Evolutionary conservation across 345 rosid species (phyloP), one percentile per base, ranked within the genome.

Genomic region (Salix udensis): DNA sequence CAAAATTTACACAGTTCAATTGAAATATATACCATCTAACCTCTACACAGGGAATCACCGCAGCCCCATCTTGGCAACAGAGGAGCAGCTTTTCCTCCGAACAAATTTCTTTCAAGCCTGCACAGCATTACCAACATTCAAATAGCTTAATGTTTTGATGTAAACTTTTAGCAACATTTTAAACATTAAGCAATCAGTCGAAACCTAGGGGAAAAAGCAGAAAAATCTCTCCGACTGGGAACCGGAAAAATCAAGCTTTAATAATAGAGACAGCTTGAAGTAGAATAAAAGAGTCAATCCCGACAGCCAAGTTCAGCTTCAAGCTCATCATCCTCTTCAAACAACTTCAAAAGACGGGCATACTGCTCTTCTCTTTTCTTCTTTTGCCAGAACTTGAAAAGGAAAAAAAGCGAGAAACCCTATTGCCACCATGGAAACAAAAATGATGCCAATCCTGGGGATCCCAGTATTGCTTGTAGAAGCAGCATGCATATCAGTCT

Each of bases 321-420:
- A 3, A 96, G 93, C 84, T 96, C 99, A 77, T 91, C 97, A 77
- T 94, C 99, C 85, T 96, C 99, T 87, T 96, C 99, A 69, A 96
- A 96, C 84, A 96, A 85, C 85, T 94, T 96, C 78, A 94, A 80
- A 28, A 96, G 94, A 26, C 95, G 90, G 44, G 99, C 99, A 78
- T 92, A 92, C 81, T 94, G 99, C 86, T 94, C 97, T 9, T 94
- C 97, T 80, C 98, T 84, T 85, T 94, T 96, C 94, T 94, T 96
- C 93, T 87, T 96, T 78, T 94, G 97, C 97, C 97, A 94, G 19
- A 92, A 76, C 87, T 94, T 94, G 89, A 84, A 91, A 34, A 96
- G 87, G 81, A 89, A 83, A 79, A 79, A 91, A 85, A 2, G 89
- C 85, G 80, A 92, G 84, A 81, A 87, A 75, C 12, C 78, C 91